Evolutionary conservation across 441 rosid genomes (phyloP).

Genomic region (Eutrema salsugineum): DNA sequence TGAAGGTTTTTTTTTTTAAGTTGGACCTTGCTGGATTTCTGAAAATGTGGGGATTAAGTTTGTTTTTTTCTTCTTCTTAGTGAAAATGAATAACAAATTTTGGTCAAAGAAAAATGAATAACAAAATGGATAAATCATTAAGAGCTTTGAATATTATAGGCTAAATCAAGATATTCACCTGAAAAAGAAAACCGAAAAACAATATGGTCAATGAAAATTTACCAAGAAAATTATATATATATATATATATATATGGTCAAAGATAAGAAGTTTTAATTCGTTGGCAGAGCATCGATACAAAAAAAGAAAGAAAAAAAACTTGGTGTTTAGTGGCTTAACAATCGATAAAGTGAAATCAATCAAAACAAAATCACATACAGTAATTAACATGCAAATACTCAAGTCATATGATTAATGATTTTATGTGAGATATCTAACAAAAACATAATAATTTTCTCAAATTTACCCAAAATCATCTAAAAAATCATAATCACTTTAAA

Average conservation of each 20-base stretch:
- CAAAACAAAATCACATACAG: background rate
- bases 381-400: too few relatives aligned
- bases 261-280: background rate
- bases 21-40: slow-evolving; percentile 13
- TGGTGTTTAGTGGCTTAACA: background rate
- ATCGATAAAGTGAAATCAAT: background rate
- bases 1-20: background rate
- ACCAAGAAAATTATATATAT: too few relatives aligned
- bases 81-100: background rate
- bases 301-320: too few relatives aligned
- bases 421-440: too few relatives aligned
- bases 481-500: too few relatives aligned
- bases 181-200: background rate
- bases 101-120: too few relatives aligned
- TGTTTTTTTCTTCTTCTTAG: background rate
- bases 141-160: background rate
- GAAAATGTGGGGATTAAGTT: background rate
- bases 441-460: too few relatives aligned
- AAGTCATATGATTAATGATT: too few relatives aligned
- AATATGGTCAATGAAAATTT: background rate
- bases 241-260: too few relatives aligned
- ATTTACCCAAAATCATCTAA: too few relatives aligned
- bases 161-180: background rate
- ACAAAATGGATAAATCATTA: slow-evolving; percentile 8
- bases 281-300: background rate